Conservation (phyloP, 2,329 filamentous ascomycete species). For the Botrytis byssoidea region DNA sequence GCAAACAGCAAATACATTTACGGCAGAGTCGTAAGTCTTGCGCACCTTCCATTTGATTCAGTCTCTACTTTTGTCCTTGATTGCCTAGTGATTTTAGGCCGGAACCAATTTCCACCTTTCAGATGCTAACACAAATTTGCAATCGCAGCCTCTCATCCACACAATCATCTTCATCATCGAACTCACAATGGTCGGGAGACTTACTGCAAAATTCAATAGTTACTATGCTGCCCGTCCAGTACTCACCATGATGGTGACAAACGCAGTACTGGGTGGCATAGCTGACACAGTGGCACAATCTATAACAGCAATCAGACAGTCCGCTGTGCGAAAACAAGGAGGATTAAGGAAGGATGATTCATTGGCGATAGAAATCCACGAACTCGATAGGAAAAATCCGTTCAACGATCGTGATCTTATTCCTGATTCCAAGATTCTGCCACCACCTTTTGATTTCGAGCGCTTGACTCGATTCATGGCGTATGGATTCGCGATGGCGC, state of each 20-base stretch:
- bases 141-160: constrained; percentile 77
- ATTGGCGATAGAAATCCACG: constrained; percentile 82
- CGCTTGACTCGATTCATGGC: constrained; percentile 93
- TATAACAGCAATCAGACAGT: constrained; percentile 77
- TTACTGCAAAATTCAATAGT: constrained; percentile 84
- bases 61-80: not conserved
- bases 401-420: constrained; percentile 65
- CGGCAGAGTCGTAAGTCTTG: constrained; percentile 65
- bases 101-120: not conserved
- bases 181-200: constrained; percentile 78
- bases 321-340: constrained; percentile 61
- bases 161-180: constrained; percentile 81
- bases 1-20: constrained; percentile 73
- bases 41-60: not conserved
- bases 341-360: constrained; percentile 61
- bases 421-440: constrained; percentile 59
- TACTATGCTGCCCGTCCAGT: constrained; percentile 96
- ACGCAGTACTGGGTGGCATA: constrained; percentile 90
- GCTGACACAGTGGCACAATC: constrained; percentile 95
- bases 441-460: constrained; percentile 93
- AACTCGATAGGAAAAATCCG: constrained; percentile 78
- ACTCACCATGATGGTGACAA: constrained; percentile 98
- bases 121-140: constrained; percentile 20
- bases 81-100: not conserved
- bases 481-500: constrained; percentile 95